Conservation (phyloP, 306 rosid genomes). For the Herpetospermum pedunculosum region DNA sequence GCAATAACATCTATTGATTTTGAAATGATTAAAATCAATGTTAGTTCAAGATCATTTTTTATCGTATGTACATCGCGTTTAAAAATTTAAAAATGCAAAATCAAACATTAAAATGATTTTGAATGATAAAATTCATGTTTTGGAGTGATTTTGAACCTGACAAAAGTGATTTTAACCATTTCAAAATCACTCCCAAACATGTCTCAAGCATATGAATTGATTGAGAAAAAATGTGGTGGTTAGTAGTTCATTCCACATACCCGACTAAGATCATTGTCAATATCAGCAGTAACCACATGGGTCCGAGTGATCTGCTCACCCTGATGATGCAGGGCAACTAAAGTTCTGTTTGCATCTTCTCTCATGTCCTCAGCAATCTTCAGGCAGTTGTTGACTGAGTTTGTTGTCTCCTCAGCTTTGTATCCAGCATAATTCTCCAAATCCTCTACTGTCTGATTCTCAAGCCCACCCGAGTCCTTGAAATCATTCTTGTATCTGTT, state of each 20-base stretch:
- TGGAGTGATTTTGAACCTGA: neutral
- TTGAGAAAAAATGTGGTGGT: neutral
- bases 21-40: too few relatives aligned
- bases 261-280: constrained; percentile 86
- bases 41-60: too few relatives aligned
- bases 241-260: constrained; percentile 17
- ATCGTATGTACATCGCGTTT: too few relatives aligned
- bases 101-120: neutral
- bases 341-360: constrained; percentile 76
- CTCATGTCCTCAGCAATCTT: constrained; percentile 90
- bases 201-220: neutral
- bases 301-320: constrained; percentile 89
- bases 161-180: neutral
- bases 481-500: constrained; percentile 62
- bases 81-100: neutral
- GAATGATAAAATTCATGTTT: too few relatives aligned
- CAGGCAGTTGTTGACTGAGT: constrained; percentile 59
- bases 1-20: neutral
- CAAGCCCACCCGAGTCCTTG: constrained; percentile 65
- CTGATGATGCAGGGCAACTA: constrained; percentile 76
- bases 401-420: constrained; percentile 89
- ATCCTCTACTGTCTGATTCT: constrained; percentile 82
- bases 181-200: neutral
- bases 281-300: constrained; percentile 75
- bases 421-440: constrained; percentile 69